A percentile compares a stretch with the other conserved stretches of the same genome.
Conservation (phyloP, 78 protist genomes). For the Polysphondylium violaceum region DNA sequence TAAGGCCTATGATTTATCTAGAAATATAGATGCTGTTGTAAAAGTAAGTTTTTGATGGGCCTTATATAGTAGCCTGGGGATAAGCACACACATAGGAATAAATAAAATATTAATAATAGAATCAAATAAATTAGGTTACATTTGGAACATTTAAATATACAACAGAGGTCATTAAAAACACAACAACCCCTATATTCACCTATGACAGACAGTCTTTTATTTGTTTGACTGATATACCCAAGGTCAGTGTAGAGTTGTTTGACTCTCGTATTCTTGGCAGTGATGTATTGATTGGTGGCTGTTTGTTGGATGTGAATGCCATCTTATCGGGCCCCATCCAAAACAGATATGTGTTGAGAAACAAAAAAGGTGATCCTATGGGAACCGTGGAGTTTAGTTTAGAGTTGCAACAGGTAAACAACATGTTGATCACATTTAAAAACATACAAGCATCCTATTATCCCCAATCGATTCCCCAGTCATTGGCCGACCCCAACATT, state of each 20-base stretch:
- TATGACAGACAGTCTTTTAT: background rate
- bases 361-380: slow-evolving; percentile 33
- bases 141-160: background rate
- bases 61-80: too few species aligned
- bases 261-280: slow-evolving; percentile 40
- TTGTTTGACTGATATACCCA: background rate
- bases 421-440: slow-evolving; percentile 30
- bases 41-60: slow-evolving; percentile 53
- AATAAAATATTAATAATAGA: background rate
- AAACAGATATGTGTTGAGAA: slow-evolving; percentile 27
- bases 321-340: slow-evolving; percentile 49
- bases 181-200: background rate
- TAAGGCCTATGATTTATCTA: slow-evolving; percentile 30
- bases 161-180: slow-evolving; percentile 20
- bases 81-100: background rate
- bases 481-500: slow-evolving; percentile 10
- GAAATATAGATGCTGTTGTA: slow-evolving; percentile 54
- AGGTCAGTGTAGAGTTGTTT: background rate
- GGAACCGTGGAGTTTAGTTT: slow-evolving; percentile 52
- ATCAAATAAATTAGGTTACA: background rate
- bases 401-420: slow-evolving; percentile 36
- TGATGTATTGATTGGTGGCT: slow-evolving; percentile 53
- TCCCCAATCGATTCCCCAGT: background rate
- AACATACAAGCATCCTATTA: slow-evolving; percentile 8
- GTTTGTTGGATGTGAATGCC: background rate